Evolutionary conservation across 2,329 filamentous ascomycete species (phyloP).

Genomic region (Sphaerulina musiva): DNA sequence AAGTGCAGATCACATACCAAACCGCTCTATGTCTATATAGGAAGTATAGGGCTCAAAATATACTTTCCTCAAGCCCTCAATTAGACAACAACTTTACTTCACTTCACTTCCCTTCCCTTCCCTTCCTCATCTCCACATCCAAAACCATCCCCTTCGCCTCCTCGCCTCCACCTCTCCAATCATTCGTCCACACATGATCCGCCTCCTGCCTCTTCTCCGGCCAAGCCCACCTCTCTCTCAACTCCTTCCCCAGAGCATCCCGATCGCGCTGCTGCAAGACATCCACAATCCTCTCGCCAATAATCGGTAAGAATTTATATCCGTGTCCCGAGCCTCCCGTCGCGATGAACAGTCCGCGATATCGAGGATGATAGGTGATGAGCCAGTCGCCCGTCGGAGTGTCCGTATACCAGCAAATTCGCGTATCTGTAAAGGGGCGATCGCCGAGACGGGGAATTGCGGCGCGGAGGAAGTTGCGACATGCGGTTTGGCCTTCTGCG

Average conservation of each 20-base stretch:
- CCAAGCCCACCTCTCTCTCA: constrained; percentile 58
- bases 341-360: constrained; percentile 50
- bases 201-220: constrained; percentile 35
- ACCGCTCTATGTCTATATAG: no score
- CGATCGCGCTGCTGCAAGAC: constrained; percentile 41
- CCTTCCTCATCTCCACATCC: constrained; percentile 31
- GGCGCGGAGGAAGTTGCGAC: constrained; percentile 55
- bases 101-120: neutral
- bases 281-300: constrained; percentile 51
- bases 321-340: constrained; percentile 57
- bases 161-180: constrained; percentile 36
- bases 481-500: constrained; percentile 53
- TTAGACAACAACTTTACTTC: no score
- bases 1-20: no score
- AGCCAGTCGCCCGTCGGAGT: constrained; percentile 51
- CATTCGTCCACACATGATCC: constrained; percentile 35
- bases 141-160: constrained; percentile 34
- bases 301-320: constrained; percentile 56
- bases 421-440: constrained; percentile 42
- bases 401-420: constrained; percentile 54
- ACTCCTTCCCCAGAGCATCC: constrained; percentile 39
- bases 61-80: no score
- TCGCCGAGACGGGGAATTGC: constrained; percentile 41
- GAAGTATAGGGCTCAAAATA: no score
- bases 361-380: constrained; percentile 47